These are phyloP conservation scores for Prunus yedoensis DNA, from an alignment of 331 rosid genomes.

Conservation along the genomic window DNA sequence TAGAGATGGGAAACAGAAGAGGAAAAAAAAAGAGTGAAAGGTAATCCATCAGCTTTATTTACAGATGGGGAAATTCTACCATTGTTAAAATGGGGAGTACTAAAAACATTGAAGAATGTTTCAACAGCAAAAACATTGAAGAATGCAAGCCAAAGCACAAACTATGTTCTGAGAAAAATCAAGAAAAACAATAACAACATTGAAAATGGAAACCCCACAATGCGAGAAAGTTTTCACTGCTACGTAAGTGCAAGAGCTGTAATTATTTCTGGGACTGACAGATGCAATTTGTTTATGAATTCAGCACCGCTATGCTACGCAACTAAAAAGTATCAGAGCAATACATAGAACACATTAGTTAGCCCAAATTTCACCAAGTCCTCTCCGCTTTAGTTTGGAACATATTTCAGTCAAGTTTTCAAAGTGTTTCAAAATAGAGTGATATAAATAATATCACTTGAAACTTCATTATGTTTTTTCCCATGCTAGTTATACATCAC, in stretches of 20 bases:
- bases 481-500: background rate
- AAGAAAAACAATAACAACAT: background rate
- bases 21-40: too few species aligned
- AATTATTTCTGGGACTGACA: background rate
- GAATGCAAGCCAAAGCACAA: background rate
- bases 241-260: background rate
- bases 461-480: background rate
- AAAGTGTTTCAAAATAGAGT: background rate
- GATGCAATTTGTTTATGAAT: background rate
- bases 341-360: background rate
- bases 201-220: background rate
- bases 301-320: too few species aligned
- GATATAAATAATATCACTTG: background rate
- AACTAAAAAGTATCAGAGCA: background rate
- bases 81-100: background rate
- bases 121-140: background rate
- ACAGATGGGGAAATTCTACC: background rate
- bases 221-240: background rate
- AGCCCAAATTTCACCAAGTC: background rate
- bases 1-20: background rate
- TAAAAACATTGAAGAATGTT: background rate
- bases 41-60: background rate
- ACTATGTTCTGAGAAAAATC: background rate
- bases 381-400: background rate
- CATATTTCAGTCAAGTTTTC: background rate